Evolutionary conservation across 2,329 filamentous ascomycete species (phyloP), one percentile per base, ranked within the genome.

Genomic region (Xenosphaeropsis pyriputrescens): DNA sequence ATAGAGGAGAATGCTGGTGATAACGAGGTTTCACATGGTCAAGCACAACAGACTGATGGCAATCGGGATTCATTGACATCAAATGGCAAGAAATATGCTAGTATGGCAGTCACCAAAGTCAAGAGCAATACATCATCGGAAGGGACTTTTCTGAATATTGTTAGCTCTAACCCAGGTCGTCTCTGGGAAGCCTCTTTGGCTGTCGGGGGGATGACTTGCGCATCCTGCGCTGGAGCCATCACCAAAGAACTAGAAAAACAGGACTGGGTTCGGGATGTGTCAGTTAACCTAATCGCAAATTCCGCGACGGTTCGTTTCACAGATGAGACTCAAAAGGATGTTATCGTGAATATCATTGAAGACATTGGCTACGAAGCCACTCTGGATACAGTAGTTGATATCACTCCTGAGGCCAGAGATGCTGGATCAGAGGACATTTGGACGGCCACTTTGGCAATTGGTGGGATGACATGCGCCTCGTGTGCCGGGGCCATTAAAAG

Each of bases 401-500:
- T 15, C 8, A 15, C 30, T 7, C 30, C 30, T 8, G 16, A 32
- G 12, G 12, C 12, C 14, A 32, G 8, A 13, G 14, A 14, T 32
- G 5, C 16, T 17, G 13, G 14, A 32, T 32, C 12, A 15, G 30
- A 32, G 30, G 43, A 54, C 8, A 49, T 48, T n/a, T 75, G 67
- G 63, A 57, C 63, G 30, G 70, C 64, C 2, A 66, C 60, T 0
- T 44, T 76, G 9, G 54, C 64, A 18, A 64, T 75, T 40, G 63
- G 59, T 16, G 70, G 70, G 6, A 74, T 75, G 70, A 72, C 65
- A 33, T 74, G 70, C 52, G 64, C 67, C 19, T 63, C 68, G 13
- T 75, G 70, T 47, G 62, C 59, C 11, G 62, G 61, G 40, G 56
- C 60, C 2, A 59, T 75, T 34, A 68, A 63, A 2, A 53, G 61